Evolutionary conservation across 2,329 filamentous ascomycete species (phyloP).

Genomic region (Ophiocordyceps camponoti-leonardi): DNA sequence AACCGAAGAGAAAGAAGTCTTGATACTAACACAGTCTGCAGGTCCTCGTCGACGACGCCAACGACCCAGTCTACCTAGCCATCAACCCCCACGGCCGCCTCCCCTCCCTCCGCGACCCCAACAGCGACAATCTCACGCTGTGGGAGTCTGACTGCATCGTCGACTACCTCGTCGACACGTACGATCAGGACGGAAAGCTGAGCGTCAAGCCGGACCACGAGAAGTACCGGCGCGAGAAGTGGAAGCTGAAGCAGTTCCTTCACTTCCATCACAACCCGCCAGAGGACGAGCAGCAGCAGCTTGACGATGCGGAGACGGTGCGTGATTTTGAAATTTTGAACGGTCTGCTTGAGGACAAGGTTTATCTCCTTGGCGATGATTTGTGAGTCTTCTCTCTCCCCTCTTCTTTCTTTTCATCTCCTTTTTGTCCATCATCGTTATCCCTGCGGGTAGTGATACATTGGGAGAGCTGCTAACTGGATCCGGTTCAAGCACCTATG

Average conservation of each 20-base stretch:
- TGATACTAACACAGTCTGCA: too few species aligned
- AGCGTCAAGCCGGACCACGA: constrained; percentile 5
- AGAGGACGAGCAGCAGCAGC: constrained; percentile 13
- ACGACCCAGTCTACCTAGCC: constrained; percentile 7
- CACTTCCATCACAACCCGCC: constrained; percentile 12
- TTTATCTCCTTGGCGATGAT: constrained; percentile 18
- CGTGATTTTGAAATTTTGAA: constrained; percentile 16
- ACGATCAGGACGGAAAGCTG: constrained; percentile 12
- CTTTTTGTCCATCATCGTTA: too few species aligned
- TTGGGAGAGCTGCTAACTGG: background rate
- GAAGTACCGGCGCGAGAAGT: constrained; percentile 10
- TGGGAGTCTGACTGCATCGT: constrained; percentile 13
- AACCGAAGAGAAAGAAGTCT: too few species aligned
- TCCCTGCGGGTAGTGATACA: too few species aligned
- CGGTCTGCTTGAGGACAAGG: constrained; percentile 13
- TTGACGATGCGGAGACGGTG: constrained; percentile 13
- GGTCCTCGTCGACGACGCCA: constrained; percentile 9
- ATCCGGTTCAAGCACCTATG: constrained; percentile 12
- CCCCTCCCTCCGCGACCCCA: constrained; percentile 17
- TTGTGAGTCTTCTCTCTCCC: constrained; percentile 12
- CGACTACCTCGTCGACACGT: constrained; percentile 13
- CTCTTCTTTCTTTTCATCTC: too few species aligned
- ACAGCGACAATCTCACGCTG: constrained; percentile 10
- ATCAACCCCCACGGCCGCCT: constrained; percentile 19
- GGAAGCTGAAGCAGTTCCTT: constrained; percentile 15